Base-by-base conservation (phyloP, 2,329 filamentous ascomycete species). In the Venturiaceae sp. region DNA sequence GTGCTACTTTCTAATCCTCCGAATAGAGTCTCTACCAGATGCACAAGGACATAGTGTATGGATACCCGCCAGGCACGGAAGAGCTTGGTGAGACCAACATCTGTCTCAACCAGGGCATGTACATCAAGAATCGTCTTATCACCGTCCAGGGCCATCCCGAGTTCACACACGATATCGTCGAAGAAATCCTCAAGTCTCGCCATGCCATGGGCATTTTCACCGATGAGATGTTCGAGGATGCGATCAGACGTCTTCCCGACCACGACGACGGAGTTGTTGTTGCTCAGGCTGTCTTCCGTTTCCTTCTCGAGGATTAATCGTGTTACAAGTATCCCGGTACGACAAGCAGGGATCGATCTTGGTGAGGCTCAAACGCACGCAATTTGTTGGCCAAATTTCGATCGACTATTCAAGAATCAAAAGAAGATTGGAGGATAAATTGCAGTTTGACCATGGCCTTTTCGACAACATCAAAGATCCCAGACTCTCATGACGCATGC, bases 111-210 rank as follows among this genome's bases (percentile, higher is more conserved):
- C 90, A 95, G 71, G 87, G 85, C 61, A 90, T 95, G 81, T 88
- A 94, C 68, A 72, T 78, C 21, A 81, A 84, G 8, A 76, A 79
- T 44, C 79, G 80, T 36, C 76, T 88, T 61, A 85, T 95, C 61
- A 85, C 88, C 0, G 82, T 95, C 1, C 90, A 96, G 74, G 90
- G 90, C 5, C 90, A 95, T 70, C 91, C 90, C 0, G 91, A 96
- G 71, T 94, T 92, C 69, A 87, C 80, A 3, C 77, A 79, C 60
- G 80, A 83, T 16, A 91, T 95, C 63, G 82, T 91, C 65, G 76
- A 74, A 19, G 85, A 90, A 69, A 72, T 95, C 37, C 72, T 92
- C 58, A 77, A 80, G 61, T 74, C 80, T 60, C 80, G 91, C 59
- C 82, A 87, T 66, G 75, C 77, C 30, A 75, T 75, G 53, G 89